phyloP scores from a whole-genome alignment of 2,329 filamentous ascomycete species.

The Trichoderma lentiforme region DNA sequence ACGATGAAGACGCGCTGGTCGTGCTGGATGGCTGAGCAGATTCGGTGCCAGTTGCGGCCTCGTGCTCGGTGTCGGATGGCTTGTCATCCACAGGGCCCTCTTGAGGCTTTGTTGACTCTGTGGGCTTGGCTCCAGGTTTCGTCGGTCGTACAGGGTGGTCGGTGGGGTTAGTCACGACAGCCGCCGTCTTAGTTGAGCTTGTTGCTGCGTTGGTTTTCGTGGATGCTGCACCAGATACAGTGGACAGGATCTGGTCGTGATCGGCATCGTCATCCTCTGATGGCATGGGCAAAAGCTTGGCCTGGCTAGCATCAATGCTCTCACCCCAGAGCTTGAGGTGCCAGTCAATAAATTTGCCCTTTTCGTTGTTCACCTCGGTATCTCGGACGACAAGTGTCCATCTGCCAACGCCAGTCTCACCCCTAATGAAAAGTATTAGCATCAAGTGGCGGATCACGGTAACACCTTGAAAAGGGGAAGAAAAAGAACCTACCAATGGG shows the following conservation, averaged over 20 bases:
- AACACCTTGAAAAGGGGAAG: not conserved
- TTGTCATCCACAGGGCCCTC: slow-evolving; percentile 22
- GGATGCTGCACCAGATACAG: slow-evolving; percentile 28
- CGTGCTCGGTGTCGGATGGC: slow-evolving; percentile 25
- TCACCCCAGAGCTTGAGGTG: slow-evolving; percentile 94
- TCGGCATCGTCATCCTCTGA: slow-evolving; percentile 79
- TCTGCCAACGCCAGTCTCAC: slow-evolving; percentile 79
- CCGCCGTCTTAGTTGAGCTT: slow-evolving; percentile 41
- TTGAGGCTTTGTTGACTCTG: slow-evolving; percentile 42
- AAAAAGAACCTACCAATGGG: slow-evolving; percentile 69
- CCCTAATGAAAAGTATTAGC: slow-evolving; percentile 52
- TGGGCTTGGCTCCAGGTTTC: slow-evolving; percentile 42
- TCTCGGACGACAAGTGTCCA: slow-evolving; percentile 94
- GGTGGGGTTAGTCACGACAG: slow-evolving; percentile 47
- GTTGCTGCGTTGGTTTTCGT: slow-evolving; percentile 37
- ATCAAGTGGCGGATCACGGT: not conserved
- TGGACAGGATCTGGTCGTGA: slow-evolving; percentile 65
- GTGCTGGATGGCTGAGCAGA: slow-evolving; percentile 35
- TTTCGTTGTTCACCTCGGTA: slow-evolving; percentile 69
- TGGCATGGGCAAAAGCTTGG: slow-evolving; percentile 75
- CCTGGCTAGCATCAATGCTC: slow-evolving; percentile 69
- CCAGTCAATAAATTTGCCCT: slow-evolving; percentile 84
- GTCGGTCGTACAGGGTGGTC: slow-evolving; percentile 64
- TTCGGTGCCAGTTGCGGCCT: slow-evolving; percentile 31
- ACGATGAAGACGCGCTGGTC: slow-evolving; percentile 60